A percentile compares a stretch with the other conserved stretches of the same genome.
Conservation (phyloP, 169 alveolate genomes). For the Cryptosporidium parvum region DNA sequence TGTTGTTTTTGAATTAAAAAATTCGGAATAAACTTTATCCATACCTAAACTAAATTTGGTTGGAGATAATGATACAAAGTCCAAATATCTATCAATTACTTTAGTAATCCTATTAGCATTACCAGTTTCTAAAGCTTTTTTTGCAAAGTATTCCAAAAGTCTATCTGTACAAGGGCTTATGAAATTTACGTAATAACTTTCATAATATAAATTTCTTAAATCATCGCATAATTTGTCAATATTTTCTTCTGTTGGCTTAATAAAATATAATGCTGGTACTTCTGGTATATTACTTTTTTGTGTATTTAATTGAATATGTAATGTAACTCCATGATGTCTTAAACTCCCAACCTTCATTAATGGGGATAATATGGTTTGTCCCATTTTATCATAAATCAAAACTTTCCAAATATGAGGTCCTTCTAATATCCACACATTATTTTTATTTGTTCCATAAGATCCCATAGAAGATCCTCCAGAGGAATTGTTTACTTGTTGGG, state of each 20-base stretch:
- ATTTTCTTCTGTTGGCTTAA: conserved; percentile 85
- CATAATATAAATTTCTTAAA: conserved; percentile 77
- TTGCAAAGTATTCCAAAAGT: conserved; percentile 83
- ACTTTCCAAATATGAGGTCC: conserved; percentile 84
- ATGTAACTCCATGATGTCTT: conserved; percentile 88
- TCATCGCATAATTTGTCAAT: conserved; percentile 79
- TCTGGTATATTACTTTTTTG: conserved; percentile 85
- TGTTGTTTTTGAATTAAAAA: conserved; percentile 76
- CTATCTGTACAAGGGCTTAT: conserved; percentile 84
- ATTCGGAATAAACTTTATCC: conserved; percentile 80
- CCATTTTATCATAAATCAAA: conserved; percentile 85
- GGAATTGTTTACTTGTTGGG: conserved; percentile 28
- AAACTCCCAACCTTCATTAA: conserved; percentile 86
- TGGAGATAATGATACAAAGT: conserved; percentile 85
- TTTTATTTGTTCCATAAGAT: conserved; percentile 18
- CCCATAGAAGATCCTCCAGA: conserved; percentile 10
- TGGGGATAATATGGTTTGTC: conserved; percentile 84
- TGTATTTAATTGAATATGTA: conserved; percentile 82
- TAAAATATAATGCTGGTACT: conserved; percentile 89
- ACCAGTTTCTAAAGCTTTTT: conserved; percentile 84
- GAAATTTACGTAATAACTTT: conserved; percentile 85
- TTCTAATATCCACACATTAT: conserved; percentile 66
- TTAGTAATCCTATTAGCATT: conserved; percentile 83
- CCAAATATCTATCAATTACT: conserved; percentile 88
- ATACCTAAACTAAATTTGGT: conserved; percentile 85